Percentiles rank a stretch among this genome's conserved stretches.
Evolutionary conservation across 768 basidiomycete species (phyloP).

Genomic region (Boletales sp.): DNA sequence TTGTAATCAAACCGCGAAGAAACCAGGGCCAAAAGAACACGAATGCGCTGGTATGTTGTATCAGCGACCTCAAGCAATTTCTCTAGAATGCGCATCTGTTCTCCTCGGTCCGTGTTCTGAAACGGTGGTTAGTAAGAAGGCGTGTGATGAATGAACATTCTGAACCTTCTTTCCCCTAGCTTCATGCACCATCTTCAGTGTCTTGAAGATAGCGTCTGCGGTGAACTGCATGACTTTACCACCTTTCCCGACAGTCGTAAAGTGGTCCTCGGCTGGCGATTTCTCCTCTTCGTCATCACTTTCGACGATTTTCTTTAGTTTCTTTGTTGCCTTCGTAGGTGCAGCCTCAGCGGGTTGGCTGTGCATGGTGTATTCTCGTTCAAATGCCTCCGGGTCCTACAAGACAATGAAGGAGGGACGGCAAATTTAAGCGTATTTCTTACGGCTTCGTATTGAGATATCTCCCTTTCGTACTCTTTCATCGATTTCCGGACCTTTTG

Average conservation of each 20-base stretch:
- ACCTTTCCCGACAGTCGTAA: constrained; percentile 88
- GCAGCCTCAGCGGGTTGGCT: constrained; percentile 45
- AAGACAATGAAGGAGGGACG: neutral
- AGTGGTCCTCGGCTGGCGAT: constrained; percentile 52
- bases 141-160: neutral
- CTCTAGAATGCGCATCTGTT: constrained; percentile 90
- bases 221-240: constrained; percentile 82
- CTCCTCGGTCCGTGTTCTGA: constrained; percentile 93
- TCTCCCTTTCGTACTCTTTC: constrained; percentile 83
- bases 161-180: constrained; percentile 93
- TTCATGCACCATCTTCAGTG: constrained; percentile 86
- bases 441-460: constrained; percentile 79
- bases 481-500: constrained; percentile 91
- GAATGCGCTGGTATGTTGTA: constrained; percentile 89
- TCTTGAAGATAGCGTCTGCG: constrained; percentile 87
- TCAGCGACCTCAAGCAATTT: constrained; percentile 80
- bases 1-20: constrained; percentile 98
- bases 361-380: constrained; percentile 63
- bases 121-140: constrained; percentile 11
- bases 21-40: constrained; percentile 89
- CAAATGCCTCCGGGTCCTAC: constrained; percentile 88
- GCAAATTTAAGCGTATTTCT: constrained; percentile 16
- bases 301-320: constrained; percentile 32
- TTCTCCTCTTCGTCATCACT: constrained; percentile 44
- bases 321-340: constrained; percentile 34